phyloP scores from a whole-genome alignment of 345 rosid genomes.

The Hevea brasiliensis region DNA sequence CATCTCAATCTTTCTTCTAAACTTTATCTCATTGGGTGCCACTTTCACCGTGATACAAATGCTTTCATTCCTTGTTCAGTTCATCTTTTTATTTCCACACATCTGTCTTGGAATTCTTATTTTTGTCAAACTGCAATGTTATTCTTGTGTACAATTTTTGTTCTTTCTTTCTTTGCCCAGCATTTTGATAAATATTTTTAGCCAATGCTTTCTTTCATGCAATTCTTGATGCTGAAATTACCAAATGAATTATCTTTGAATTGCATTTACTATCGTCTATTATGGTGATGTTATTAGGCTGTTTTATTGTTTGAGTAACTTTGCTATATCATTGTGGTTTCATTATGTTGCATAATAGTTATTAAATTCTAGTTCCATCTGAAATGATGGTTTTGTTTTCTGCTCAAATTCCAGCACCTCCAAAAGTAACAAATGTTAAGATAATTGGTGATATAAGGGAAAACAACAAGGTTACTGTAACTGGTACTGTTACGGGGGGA shows the following conservation, averaged over 20 bases:
- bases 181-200: no score
- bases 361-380: constrained; percentile 2
- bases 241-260: neutral
- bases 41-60: neutral
- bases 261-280: neutral
- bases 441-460: constrained; percentile 82
- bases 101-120: neutral
- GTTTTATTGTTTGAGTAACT: constrained; percentile 7
- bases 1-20: neutral
- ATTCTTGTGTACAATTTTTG: neutral
- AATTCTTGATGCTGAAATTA: neutral
- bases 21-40: neutral
- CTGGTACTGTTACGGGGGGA: constrained; percentile 79
- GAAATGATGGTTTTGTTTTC: constrained; percentile 18
- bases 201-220: neutral
- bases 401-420: constrained; percentile 64
- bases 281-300: neutral
- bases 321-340: constrained; percentile 13
- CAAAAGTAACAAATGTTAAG: constrained; percentile 81
- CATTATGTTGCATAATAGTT: constrained; percentile 7
- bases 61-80: neutral
- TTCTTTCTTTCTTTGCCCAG: neutral
- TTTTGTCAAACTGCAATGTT: no score
- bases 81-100: neutral
- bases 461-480: constrained; percentile 78